These are phyloP conservation scores for Cladosporium sp. DNA, from an alignment of 2,329 filamentous ascomycete genomes.

Conservation along the genomic window DNA sequence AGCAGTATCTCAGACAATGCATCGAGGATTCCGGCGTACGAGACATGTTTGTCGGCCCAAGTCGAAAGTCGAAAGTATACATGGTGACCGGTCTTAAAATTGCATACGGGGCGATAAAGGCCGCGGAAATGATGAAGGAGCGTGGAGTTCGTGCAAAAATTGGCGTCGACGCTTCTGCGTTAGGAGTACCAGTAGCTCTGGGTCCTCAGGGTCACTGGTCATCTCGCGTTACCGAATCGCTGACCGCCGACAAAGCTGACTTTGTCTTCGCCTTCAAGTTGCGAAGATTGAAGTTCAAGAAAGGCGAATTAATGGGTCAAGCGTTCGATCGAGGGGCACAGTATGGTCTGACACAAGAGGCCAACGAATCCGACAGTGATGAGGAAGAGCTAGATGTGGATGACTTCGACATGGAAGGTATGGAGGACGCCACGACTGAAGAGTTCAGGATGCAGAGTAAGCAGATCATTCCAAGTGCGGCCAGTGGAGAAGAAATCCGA, in stretches of 20 bases:
- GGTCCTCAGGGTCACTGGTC: conserved; percentile 1
- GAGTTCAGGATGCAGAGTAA: not conserved
- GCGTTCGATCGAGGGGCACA: not conserved
- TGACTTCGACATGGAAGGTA: not conserved
- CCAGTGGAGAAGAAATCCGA: not conserved
- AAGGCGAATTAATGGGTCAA: not conserved
- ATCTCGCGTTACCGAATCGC: not conserved
- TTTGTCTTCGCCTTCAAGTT: conserved; percentile 11
- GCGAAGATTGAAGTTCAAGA: not conserved
- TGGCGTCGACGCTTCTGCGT: not conserved
- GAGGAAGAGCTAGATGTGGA: not conserved
- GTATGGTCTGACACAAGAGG: not conserved
- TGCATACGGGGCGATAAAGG: conserved; percentile 4
- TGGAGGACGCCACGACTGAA: not conserved
- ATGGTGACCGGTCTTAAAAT: conserved; percentile 8
- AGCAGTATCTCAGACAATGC: conserved; percentile 7
- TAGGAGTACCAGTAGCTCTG: not conserved
- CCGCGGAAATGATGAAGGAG: not conserved
- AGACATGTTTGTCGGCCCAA: not conserved
- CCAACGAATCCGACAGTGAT: not conserved
- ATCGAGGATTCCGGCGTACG: not conserved
- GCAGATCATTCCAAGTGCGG: not conserved
- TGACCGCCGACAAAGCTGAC: not conserved
- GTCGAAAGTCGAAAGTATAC: not conserved
- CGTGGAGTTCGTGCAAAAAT: not conserved